A percentile compares a stretch with the other conserved stretches of the same genome.
These are phyloP conservation scores for Endocalyx cinctus DNA, from an alignment of 2,329 filamentous ascomycete genomes.

Conservation along the genomic window DNA sequence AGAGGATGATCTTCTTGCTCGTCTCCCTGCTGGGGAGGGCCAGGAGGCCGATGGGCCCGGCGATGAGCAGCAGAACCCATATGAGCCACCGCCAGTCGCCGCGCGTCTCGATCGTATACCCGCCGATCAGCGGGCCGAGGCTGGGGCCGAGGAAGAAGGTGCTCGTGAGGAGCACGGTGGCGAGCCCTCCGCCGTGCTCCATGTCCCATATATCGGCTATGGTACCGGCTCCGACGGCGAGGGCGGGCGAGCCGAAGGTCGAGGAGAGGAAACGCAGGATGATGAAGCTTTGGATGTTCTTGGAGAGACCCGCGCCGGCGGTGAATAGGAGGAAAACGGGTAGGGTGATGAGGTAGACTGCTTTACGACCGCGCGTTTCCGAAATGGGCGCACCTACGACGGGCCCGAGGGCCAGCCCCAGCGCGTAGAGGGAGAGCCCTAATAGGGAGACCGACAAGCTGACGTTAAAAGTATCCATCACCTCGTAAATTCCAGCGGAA, in stretches of 20 bases:
- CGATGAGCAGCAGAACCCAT: conserved; percentile 44
- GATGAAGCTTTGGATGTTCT: conserved; percentile 43
- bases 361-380: conserved; percentile 50
- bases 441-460: conserved; percentile 50
- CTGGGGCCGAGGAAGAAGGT: conserved; percentile 36
- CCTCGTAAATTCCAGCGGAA: conserved; percentile 36
- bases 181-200: conserved; percentile 34
- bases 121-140: conserved; percentile 39
- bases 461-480: conserved; percentile 49
- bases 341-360: conserved; percentile 43
- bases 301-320: conserved; percentile 46
- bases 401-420: conserved; percentile 56
- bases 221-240: conserved; percentile 45
- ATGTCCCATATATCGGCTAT: conserved; percentile 43
- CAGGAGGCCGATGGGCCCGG: conserved; percentile 28
- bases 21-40: conserved; percentile 46
- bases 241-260: conserved; percentile 40
- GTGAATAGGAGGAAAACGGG: conserved; percentile 50
- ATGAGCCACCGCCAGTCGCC: conserved; percentile 50
- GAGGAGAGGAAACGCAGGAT: conserved; percentile 54
- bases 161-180: conserved; percentile 43
- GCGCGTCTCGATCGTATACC: conserved; percentile 35
- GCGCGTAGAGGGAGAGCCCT: conserved; percentile 52
- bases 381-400: conserved; percentile 54
- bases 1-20: conserved; percentile 46